phyloP scores from a whole-genome alignment of 2,329 filamentous ascomycete genomes.

The Fusarium keratoplasticum region DNA sequence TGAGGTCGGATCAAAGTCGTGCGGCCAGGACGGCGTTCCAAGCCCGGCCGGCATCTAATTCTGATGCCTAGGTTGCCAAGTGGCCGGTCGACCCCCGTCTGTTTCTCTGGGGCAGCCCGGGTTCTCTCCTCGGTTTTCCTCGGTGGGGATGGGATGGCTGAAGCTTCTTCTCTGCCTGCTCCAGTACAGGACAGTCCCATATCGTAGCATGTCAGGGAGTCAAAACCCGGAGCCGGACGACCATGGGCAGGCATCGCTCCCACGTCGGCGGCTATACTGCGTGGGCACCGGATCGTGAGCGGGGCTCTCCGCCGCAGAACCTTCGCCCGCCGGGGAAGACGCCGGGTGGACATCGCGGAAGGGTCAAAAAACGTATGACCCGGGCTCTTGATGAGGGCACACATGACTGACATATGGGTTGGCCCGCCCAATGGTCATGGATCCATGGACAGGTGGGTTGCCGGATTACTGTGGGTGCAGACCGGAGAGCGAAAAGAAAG shows the following conservation, averaged over 20 bases:
- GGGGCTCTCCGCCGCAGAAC: slow-evolving; percentile 11
- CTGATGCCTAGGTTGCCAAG: slow-evolving; percentile 15
- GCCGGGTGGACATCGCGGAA: slow-evolving; percentile 16
- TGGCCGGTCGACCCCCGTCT: not conserved
- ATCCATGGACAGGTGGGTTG: not conserved
- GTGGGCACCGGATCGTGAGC: slow-evolving; percentile 19
- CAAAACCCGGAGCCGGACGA: slow-evolving; percentile 7
- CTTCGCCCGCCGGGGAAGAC: slow-evolving; percentile 24
- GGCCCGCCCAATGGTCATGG: slow-evolving; percentile 16
- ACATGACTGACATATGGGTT: slow-evolving; percentile 25
- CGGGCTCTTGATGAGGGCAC: slow-evolving; percentile 18
- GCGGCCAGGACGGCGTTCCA: slow-evolving; percentile 7
- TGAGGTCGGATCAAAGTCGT: slow-evolving; percentile 29
- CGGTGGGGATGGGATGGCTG: not conserved
- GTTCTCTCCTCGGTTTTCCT: slow-evolving; percentile 4
- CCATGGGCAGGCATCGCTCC: slow-evolving; percentile 24
- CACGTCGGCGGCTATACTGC: slow-evolving; percentile 10
- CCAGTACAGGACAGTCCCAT: not conserved
- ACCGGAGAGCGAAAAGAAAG: slow-evolving; percentile 1
- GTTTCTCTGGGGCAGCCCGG: slow-evolving; percentile 10
- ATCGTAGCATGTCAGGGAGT: not conserved
- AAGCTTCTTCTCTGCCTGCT: not conserved
- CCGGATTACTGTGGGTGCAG: slow-evolving; percentile 5
- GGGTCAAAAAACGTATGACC: slow-evolving; percentile 41
- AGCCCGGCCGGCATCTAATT: slow-evolving; percentile 22